Conservation (phyloP, 306 rosid species). For the Cucurbita pepo region DNA sequence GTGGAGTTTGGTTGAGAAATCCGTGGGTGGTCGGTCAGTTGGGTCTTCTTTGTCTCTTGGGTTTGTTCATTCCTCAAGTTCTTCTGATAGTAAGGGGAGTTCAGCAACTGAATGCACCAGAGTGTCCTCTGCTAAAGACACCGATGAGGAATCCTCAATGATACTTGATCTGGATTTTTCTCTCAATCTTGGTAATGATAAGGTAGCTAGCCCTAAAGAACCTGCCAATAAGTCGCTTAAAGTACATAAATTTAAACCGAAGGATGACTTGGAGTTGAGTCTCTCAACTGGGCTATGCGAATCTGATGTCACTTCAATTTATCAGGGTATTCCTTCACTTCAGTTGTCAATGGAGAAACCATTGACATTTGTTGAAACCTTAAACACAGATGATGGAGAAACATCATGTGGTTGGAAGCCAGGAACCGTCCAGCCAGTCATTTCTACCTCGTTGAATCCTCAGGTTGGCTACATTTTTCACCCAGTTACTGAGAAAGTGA, state of each 20-base stretch:
- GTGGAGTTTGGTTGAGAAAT: constrained; percentile 47
- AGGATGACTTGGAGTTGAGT: constrained; percentile 64
- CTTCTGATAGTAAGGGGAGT: constrained; percentile 88
- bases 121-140: constrained; percentile 76
- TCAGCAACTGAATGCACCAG: constrained; percentile 74
- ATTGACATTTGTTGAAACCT: constrained; percentile 13
- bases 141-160: constrained; percentile 76
- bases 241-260: constrained; percentile 29
- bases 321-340: constrained; percentile 25
- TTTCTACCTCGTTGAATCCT: constrained; percentile 17
- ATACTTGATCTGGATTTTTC: constrained; percentile 61
- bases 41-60: constrained; percentile 67
- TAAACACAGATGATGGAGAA: constrained; percentile 50
- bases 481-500: constrained; percentile 27
- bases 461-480: constrained; percentile 24
- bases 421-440: constrained; percentile 18
- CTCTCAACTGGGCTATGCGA: constrained; percentile 60
- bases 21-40: constrained; percentile 32
- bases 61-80: constrained; percentile 61
- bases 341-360: constrained; percentile 39
- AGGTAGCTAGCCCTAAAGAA: constrained; percentile 32
- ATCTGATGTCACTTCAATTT: constrained; percentile 49
- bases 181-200: constrained; percentile 58
- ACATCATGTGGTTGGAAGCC: constrained; percentile 45
- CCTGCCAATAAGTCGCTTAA: constrained; percentile 25